phyloP scores from a whole-genome alignment of 495 filamentous ascomycete genomes.

The Aspergillus affinis region DNA sequence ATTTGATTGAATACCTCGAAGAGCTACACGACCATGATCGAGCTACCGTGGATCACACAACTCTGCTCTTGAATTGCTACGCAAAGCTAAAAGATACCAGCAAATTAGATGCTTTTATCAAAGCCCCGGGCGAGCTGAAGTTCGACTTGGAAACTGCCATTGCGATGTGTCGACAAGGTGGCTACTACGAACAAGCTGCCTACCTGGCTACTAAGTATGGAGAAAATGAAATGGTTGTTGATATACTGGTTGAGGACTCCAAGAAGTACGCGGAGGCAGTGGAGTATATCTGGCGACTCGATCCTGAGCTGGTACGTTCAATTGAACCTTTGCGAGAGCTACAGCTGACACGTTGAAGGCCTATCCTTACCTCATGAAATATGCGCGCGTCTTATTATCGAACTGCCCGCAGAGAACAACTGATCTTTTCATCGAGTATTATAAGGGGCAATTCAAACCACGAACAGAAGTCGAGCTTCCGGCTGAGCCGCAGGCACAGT shows the following conservation, averaged over 20 bases:
- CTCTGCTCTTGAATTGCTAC: slow-evolving; percentile 92
- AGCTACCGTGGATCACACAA: slow-evolving; percentile 95
- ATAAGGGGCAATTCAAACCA: slow-evolving; percentile 79
- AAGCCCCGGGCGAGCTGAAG: slow-evolving; percentile 88
- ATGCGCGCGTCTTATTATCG: slow-evolving; percentile 83
- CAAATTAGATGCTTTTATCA: slow-evolving; percentile 95
- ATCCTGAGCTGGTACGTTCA: slow-evolving; percentile 66
- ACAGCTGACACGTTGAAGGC: slow-evolving; percentile 52
- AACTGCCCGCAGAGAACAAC: slow-evolving; percentile 80
- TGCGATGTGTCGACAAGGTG: slow-evolving; percentile 94
- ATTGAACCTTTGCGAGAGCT: background rate
- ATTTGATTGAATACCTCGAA: slow-evolving; percentile 96
- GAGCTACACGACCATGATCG: slow-evolving; percentile 92
- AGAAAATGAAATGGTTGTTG: slow-evolving; percentile 90
- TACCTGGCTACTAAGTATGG: slow-evolving; percentile 92
- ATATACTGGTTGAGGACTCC: slow-evolving; percentile 93
- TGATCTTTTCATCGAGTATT: slow-evolving; percentile 87
- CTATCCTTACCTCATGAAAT: slow-evolving; percentile 91
- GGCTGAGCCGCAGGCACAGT: slow-evolving; percentile 52
- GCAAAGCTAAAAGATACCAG: slow-evolving; percentile 94
- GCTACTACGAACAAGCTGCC: slow-evolving; percentile 96
- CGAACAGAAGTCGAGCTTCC: slow-evolving; percentile 61
- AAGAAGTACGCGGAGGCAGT: slow-evolving; percentile 85
- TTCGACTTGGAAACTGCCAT: slow-evolving; percentile 98
- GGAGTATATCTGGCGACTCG: slow-evolving; percentile 84